Conservation (phyloP, 495 filamentous ascomycete species). For the Annulohypoxylon moriforme region DNA sequence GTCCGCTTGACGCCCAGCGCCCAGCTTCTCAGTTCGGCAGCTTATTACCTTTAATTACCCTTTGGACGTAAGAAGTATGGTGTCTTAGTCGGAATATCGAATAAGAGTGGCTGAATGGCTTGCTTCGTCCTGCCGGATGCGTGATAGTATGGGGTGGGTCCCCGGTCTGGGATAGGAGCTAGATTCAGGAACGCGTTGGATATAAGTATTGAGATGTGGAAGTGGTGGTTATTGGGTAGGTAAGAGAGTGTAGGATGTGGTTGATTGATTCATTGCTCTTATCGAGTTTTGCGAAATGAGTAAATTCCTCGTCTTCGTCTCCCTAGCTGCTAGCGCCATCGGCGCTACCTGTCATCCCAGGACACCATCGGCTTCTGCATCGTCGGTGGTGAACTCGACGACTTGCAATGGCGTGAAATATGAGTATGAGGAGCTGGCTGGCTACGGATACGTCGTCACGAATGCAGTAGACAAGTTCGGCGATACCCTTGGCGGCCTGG, state of each 20-base stretch:
- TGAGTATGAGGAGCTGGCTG: slow-evolving; percentile 75
- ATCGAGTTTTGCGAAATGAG: slow-evolving; percentile 22
- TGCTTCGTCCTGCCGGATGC: slow-evolving; percentile 15
- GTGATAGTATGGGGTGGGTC: background rate
- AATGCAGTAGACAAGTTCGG: slow-evolving; percentile 75
- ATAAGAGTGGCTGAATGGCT: background rate
- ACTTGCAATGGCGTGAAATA: slow-evolving; percentile 73
- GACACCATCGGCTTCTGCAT: too few species aligned
- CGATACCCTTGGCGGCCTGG: slow-evolving; percentile 78
- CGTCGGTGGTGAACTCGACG: slow-evolving; percentile 37
- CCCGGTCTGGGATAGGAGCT: slow-evolving; percentile 9
- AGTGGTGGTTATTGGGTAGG: background rate
- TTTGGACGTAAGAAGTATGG: background rate
- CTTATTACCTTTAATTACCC: background rate
- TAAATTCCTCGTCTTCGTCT: slow-evolving; percentile 15
- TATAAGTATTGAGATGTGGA: slow-evolving; percentile 13
- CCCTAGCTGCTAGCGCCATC: slow-evolving; percentile 19
- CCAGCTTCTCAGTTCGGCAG: slow-evolving; percentile 20
- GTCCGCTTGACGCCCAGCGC: slow-evolving; percentile 6
- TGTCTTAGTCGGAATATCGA: background rate
- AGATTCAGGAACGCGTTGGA: slow-evolving; percentile 1
- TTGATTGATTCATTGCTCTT: too few species aligned
- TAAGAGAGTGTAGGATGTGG: background rate
- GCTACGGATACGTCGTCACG: slow-evolving; percentile 72
- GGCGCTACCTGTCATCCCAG: slow-evolving; percentile 20